A percentile compares a stretch with the other conserved stretches of the same genome.
These are phyloP conservation scores for Heliosperma pusillum DNA, from an alignment of 148 eudicot species.

Conservation along the genomic window DNA sequence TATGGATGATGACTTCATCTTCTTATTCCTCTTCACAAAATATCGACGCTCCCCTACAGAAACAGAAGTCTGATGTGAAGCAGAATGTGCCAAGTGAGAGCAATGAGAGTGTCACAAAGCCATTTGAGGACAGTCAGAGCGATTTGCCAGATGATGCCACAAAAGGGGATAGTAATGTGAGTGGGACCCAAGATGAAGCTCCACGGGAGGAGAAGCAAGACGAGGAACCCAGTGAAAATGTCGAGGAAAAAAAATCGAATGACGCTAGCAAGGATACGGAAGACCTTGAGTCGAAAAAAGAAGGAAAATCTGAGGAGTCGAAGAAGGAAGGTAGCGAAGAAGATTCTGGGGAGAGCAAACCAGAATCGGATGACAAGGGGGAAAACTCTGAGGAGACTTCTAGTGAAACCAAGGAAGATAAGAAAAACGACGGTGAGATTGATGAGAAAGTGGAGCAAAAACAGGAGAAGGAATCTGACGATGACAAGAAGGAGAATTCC, in stretches of 20 bases:
- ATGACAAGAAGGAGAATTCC: constrained; percentile 36
- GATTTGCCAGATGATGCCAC: constrained; percentile 76
- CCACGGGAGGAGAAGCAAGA: constrained; percentile 33
- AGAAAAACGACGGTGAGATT: constrained; percentile 23
- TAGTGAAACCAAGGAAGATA: constrained; percentile 10
- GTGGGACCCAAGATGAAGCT: constrained; percentile 26
- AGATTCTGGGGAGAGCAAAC: constrained; percentile 32
- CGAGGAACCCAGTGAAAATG: constrained; percentile 19
- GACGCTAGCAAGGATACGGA: constrained; percentile 29
- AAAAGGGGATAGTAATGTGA: constrained; percentile 48
- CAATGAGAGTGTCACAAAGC: constrained; percentile 34
- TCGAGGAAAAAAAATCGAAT: constrained; percentile 27
- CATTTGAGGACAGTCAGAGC: constrained; percentile 74
- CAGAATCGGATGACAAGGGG: constrained; percentile 13
- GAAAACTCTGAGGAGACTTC: constrained; percentile 31
- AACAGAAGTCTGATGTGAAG: constrained; percentile 45
- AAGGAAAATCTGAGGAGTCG: constrained; percentile 38
- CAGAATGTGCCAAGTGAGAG: constrained; percentile 33
- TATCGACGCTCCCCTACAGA: constrained; percentile 43
- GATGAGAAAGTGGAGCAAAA: constrained; percentile 43
- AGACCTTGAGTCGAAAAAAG: constrained; percentile 41
- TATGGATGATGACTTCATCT: constrained; percentile 75
- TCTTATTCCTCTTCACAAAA: constrained; percentile 47
- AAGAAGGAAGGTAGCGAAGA: constrained; percentile 29
- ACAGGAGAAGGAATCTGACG: constrained; percentile 34